A percentile compares a stretch with the other conserved stretches of the same genome.
These are phyloP conservation scores for Neonectria coccinea DNA, from an alignment of 2,329 filamentous ascomycete genomes.

Conservation along the genomic window DNA sequence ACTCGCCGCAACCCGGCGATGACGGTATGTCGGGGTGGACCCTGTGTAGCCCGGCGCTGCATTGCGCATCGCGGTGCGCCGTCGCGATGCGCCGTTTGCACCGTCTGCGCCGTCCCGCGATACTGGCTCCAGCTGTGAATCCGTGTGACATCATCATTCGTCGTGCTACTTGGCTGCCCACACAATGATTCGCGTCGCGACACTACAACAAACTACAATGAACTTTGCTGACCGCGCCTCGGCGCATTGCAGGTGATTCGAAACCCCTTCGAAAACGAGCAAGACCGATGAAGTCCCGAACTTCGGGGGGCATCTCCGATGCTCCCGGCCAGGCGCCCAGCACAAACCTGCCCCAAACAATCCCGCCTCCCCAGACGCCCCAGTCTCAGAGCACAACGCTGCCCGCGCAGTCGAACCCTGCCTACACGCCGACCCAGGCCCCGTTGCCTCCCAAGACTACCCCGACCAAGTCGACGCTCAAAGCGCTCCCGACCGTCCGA, in stretches of 20 bases:
- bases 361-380: conserved; percentile 66
- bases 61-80: conserved; percentile 46
- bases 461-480: conserved; percentile 85
- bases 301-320: conserved; percentile 65
- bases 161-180: conserved; percentile 48
- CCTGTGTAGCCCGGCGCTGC: conserved; percentile 52
- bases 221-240: conserved; percentile 46
- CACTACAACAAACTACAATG: neutral
- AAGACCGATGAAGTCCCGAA: conserved; percentile 71
- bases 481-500: conserved; percentile 93
- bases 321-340: conserved; percentile 66
- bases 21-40: conserved; percentile 74
- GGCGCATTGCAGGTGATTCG: conserved; percentile 56
- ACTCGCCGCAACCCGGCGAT: conserved; percentile 67
- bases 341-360: conserved; percentile 53
- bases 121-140: conserved; percentile 34
- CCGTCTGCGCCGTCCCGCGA: conserved; percentile 34
- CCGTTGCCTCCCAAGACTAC: conserved; percentile 80
- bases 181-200: conserved; percentile 13
- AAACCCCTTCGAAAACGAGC: conserved; percentile 66
- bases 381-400: conserved; percentile 63
- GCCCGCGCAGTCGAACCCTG: conserved; percentile 56
- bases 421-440: conserved; percentile 55
- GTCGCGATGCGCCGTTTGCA: conserved; percentile 36
- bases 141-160: conserved; percentile 47